Percentiles rank a stretch among this genome's conserved stretches.
phyloP scores from a whole-genome alignment of 768 basidiomycete genomes.

The Podaxis carcinomalis region DNA sequence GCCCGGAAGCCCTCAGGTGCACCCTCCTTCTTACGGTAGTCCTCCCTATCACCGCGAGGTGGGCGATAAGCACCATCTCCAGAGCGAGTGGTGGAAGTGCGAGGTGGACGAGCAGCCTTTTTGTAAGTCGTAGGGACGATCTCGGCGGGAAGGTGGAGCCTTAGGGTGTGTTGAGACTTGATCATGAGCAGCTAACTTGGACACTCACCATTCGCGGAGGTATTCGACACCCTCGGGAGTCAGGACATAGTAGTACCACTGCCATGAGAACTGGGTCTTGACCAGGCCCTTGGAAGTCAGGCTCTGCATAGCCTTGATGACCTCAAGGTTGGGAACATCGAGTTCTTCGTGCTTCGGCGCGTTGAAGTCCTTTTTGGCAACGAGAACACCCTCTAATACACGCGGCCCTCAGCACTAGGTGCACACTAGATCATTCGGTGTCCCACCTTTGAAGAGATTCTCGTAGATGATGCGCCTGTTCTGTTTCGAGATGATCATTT shows the following conservation, averaged over 20 bases:
- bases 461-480: slow-evolving; percentile 97
- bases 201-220: slow-evolving; percentile 79
- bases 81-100: slow-evolving; percentile 71
- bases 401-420: background rate
- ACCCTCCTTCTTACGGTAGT: slow-evolving; percentile 90
- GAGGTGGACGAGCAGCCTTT: slow-evolving; percentile 85
- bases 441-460: slow-evolving; percentile 98
- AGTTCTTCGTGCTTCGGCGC: slow-evolving; percentile 94
- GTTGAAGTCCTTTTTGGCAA: slow-evolving; percentile 99
- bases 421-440: background rate
- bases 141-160: slow-evolving; percentile 91
- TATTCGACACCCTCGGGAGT: slow-evolving; percentile 97
- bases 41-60: slow-evolving; percentile 85
- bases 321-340: slow-evolving; percentile 65
- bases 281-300: slow-evolving; percentile 77
- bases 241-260: slow-evolving; percentile 97
- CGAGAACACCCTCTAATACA: slow-evolving; percentile 89
- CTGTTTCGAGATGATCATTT: slow-evolving; percentile 96
- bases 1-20: slow-evolving; percentile 89
- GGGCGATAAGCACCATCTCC: slow-evolving; percentile 83
- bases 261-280: slow-evolving; percentile 99
- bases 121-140: slow-evolving; percentile 98
- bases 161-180: slow-evolving; percentile 22
- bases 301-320: slow-evolving; percentile 70
- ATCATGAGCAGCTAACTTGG: background rate